Base-by-base conservation (phyloP, 164 flowering plant genomes). In the Nymphaea colorata region DNA sequence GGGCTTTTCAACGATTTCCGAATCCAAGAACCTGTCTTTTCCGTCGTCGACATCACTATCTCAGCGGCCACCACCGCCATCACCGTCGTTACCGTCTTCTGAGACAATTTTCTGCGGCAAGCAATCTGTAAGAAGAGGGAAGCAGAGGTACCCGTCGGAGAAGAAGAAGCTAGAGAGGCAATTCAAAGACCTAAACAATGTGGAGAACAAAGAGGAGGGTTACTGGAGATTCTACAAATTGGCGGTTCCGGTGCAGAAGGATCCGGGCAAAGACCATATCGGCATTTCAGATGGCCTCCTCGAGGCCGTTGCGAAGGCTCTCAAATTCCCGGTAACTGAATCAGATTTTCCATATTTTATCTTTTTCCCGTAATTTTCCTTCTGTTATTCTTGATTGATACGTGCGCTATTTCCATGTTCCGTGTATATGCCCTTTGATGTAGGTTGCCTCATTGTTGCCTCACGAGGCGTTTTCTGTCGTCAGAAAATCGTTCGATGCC, bases 401-500 rank as follows among this genome's bases (percentile, higher is more conserved):
- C 36, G 36, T 25, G 36, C 36, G 36, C 36, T 25, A 25, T 25
- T 25, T 25, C 36, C 1, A 0, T 25, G 36, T 25, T 25, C 36
- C 36, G 36, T 25, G 36, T 25, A 25, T 25, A 25, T 25, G 36
- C 36, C 36, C 36, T 25, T 25, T 25, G 11, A 47, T 44, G 51
- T 55, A 95, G 98, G 91, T 90, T 74, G 87, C 98, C 69, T 81
- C 98, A 1, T 76, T 87, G 93, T 77, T 95, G 78, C 99, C 96
- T 16, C 67, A 74, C 15, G 99, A 87, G 66, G 97, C 93, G 4
- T 92, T 95, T 72, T 64, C 84, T 2, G 84, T 95, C 42, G 82
- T 90, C 62, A 73, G 97, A 76, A 90, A 92, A 76, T 95, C 99
- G 17, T 90, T 95, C 73, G 99, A 95, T 77, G 94, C 99, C 5